Base-by-base conservation (phyloP, 305 asterid species). In the Fraxinus platypoda region DNA sequence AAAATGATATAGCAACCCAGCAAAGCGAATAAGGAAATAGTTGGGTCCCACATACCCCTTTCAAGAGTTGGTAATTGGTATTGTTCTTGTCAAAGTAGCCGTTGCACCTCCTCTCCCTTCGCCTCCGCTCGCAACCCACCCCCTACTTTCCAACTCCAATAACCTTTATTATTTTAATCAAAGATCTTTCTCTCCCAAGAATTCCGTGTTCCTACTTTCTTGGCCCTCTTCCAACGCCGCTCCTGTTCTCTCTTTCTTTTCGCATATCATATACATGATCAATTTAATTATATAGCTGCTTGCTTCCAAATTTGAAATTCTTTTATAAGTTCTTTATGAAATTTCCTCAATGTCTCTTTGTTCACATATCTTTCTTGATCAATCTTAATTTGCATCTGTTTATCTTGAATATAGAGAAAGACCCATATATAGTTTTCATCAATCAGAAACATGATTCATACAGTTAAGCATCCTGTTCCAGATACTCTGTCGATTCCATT, bases 1-100 rank as follows among this genome's bases (percentile, higher is more conserved):
- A 28, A 28, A 5, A 23, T 6, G 8, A 62, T 13, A 21, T 2
- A 62, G 1, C 31, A 23, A 83, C 85, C 82, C 87, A 83, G 89
- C 91, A 73, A 85, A 86, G 87, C 83, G 72, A 79, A 71, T 66
- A 76, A 52, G 79, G 33, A 82, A 72, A 2, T 6, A 30, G 30
- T 6, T 19, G 83, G 79, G 82, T 79, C 12, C 83, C 88, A 74
- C 78, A 62, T 80, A 43, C 23, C 66, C 68, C 62, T 68, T 79
- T 85, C 85, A 77, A 38, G 25, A 77, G 77, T 79, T 77, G 83
- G 81, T 75, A 52, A 75, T 79, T 77, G 83, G 81, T 75, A 52
- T 79, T 25, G 62, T 38, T 54, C 38, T 82, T 73, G 83, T 89
- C 93, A 88, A 90, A 87, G 88, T 91, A 92, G 92, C 98, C 98